Evolutionary conservation across 257 asterid species (phyloP).

Genomic region (Verbascum thapsus): DNA sequence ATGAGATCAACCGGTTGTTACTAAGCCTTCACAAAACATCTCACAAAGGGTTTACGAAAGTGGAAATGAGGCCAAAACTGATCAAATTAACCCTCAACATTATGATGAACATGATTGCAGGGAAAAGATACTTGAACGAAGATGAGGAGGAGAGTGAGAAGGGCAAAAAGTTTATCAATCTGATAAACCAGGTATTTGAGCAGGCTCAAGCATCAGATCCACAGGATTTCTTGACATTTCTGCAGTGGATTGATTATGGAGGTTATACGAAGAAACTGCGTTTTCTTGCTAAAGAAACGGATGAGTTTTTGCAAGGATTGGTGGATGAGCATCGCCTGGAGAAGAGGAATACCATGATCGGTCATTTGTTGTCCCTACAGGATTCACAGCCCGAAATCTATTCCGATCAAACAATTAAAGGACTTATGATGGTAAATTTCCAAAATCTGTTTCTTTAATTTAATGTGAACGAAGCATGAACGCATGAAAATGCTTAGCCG

Average conservation of each 20-base stretch:
- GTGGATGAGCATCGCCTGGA: too few relatives aligned
- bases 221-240: too few relatives aligned
- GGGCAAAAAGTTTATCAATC: conserved; percentile 4
- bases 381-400: conserved; percentile 28
- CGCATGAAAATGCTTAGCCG: too few relatives aligned
- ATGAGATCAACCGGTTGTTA: conserved; percentile 27
- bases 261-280: too few relatives aligned
- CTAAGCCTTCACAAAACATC: not conserved
- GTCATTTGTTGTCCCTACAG: conserved; percentile 37
- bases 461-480: too few relatives aligned
- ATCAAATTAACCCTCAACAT: conserved; percentile 30
- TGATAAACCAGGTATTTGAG: conserved; percentile 29
- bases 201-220: too few relatives aligned
- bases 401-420: conserved; percentile 39
- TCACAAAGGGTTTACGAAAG: conserved; percentile 14
- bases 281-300: too few relatives aligned
- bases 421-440: conserved; percentile 30
- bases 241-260: too few relatives aligned
- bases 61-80: conserved; percentile 26
- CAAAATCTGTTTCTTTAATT: too few relatives aligned
- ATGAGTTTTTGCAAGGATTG: too few relatives aligned
- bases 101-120: conserved; percentile 39
- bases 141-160: conserved; percentile 12
- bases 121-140: conserved; percentile 29
- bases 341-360: conserved; percentile 34